Evolutionary conservation across 1,139 yeast genomes (phyloP), one percentile per base, ranked within the genome.

Genomic region (Yamadazyma songkhlaensis): DNA sequence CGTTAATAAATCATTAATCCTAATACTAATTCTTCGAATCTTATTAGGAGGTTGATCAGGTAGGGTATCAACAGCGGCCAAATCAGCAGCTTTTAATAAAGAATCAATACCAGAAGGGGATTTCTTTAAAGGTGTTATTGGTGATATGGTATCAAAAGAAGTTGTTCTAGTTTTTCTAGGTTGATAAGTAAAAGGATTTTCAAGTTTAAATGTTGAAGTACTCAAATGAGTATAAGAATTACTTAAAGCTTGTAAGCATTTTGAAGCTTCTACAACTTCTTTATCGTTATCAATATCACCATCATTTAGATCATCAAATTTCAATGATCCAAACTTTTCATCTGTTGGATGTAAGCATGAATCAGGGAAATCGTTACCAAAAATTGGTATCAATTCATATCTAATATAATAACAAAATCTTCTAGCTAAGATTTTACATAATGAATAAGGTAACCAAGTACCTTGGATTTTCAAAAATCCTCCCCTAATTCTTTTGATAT

Each of bases 381-480:
- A 89, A 9, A 89, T 53, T 1, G 97, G 96, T 30, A 88, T 74
- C 48, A 89, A 65, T 29, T 86, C 79, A 58, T 69, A 84, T 42
- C 97, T 68, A 34, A 90, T 84, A 45, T 81, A 77, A 59, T 76
- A 88, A 60, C 95, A 86, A 50, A 89, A 85, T 39, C 85, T 74
- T 31, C 78, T 61, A 4, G 96, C 95, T 38, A 90, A 66, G 23
- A 76, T 63, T 47, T 72, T 72, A 32, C 95, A 90, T 35, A 85
- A 68, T 11, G 74, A 74, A 55, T 65, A 84, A 2, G 96, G 95
- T 30, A 89, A 64, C 97, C 97, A 90, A 4, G 96, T 88, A 2
- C 97, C 97, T 63, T 90, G 97, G 50, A 90, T 87, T 66, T 88
- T 89, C 49, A 90, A 72, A 52, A 81, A 87, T 3, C 97, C 97